Base-by-base conservation (phyloP, 1,139 yeast genomes). In the Diutina sp. region DNA sequence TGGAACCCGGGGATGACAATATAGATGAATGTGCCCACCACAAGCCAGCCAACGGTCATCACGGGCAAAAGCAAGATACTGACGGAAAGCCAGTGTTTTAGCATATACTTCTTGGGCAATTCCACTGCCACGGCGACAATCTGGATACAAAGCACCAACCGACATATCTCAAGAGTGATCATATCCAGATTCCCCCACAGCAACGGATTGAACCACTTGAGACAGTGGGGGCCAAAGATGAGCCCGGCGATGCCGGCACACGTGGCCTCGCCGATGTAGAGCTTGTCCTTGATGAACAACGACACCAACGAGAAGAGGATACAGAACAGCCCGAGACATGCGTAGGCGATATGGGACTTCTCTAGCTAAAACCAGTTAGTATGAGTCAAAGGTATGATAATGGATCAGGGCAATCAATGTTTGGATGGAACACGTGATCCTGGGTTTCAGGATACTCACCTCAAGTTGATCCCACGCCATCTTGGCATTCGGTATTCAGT, bases 41-140 rank as follows among this genome's bases (percentile, higher is more conserved):
- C 73, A 44, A 93, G 72, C 97, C 98, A 93, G 25, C 98, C 98
- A 58, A 78, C 77, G 0, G 97, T 88, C 99, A 93, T 93, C 45
- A 90, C 96, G 0, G 98, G 98, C 9, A 91, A 74, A 57, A 93
- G 74, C 58, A 93, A 77, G 64, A 90, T 77, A 16, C 84, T 71
- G 35, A 93, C 95, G 1, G 96, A 87, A 16, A 83, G 63, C 96
- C 97, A 90, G 68, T 93, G 99, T 63, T 83, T 85, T 63, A 84
- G 77, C 93, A 93, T 88, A 69, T 93, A 93, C 68, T 90, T 90
- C 62, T 89, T 84, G 21, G 99, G 99, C 69, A 93, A 76, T 71
- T 93, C 98, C 48, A 93, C 98, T 1, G 99, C 96, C 54, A 91
- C 98, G 12, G 98, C 98, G 64, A 93, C 95, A 65, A 93, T 93